Conservation (phyloP, 192 early-diverging fungal genomes). For the Podila verticillata region DNA sequence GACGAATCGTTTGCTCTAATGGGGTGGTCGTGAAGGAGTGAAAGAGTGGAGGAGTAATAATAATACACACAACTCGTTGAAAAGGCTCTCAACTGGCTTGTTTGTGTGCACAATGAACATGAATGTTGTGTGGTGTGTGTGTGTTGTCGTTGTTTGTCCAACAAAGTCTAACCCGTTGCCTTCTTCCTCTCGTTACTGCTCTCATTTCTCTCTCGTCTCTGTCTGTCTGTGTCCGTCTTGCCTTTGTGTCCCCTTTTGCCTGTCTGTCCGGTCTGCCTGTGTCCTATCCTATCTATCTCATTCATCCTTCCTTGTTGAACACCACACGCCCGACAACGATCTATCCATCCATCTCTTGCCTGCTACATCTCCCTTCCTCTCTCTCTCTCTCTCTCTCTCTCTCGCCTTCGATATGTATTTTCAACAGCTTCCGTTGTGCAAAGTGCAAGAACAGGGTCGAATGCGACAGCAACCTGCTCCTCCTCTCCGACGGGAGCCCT, state of each 20-base stretch:
- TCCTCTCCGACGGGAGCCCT: conserved; percentile 83
- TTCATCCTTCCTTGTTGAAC: too few species aligned
- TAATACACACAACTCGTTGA: too few species aligned
- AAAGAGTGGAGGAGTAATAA: too few species aligned
- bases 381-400: not conserved
- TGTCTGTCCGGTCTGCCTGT: too few species aligned
- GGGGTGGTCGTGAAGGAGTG: too few species aligned
- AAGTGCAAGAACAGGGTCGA: conserved; percentile 79
- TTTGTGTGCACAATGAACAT: not conserved
- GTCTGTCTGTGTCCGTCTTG: conserved; percentile 4
- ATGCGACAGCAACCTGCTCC: conserved; percentile 78
- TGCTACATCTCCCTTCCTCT: not conserved
- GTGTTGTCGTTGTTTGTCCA: conserved; percentile 2
- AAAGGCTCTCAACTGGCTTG: not conserved
- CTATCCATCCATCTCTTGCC: too few species aligned
- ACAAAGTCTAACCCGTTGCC: not conserved
- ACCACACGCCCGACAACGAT: too few species aligned
- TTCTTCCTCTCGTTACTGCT: conserved; percentile 11
- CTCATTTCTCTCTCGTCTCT: conserved; percentile 13
- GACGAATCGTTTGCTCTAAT: too few species aligned
- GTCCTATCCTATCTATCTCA: not conserved
- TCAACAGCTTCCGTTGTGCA: conserved; percentile 75
- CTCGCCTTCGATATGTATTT: not conserved
- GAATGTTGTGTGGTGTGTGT: not conserved
- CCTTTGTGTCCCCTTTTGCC: not conserved